Base-by-base conservation (phyloP, 2,329 filamentous ascomycete genomes). In the Capronia americana region DNA sequence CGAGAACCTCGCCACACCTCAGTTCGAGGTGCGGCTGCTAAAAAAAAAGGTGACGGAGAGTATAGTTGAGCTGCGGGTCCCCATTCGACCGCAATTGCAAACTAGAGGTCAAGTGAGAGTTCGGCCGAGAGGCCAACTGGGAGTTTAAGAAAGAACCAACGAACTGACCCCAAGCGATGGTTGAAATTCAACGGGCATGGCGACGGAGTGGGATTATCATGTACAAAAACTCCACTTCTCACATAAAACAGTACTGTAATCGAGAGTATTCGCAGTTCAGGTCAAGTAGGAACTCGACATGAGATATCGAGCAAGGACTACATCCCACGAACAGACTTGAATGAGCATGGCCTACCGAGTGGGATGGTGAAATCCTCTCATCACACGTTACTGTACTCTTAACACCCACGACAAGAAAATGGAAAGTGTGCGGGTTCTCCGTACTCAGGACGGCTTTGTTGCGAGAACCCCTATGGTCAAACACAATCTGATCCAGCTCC, bases 171-270 rank as follows among this genome's bases (percentile, higher is more conserved):
- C 11, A 34, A 55, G 8, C 8, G 28, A 34, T 12, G 53, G 28
- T 32, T 32, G 53, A 32, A 32, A 10, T 23, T 48, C 57, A 48
- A 17, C 24, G 24, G 28, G 63, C 66, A 65, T 68, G 58, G 68
- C 61, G 64, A 65, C 51, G 61, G 58, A 20, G 54, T 53, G 58
- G 32, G 48, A 12, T 17, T 4, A 55, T 6, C 32, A 41, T 59
- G 54, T 59, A 63, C 14, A 65, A 58, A 55, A 53, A 66, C 64
- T 67, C 68, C 68, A 58, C 68, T 67, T 64, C 59, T 57, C 24
- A 44, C 8, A 44, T 44, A 44, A 1, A 1, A 44, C 38, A 44
- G 5, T 44, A 44, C 38, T 44, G 38, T n/a, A n/a, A 17, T 44
- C 38, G 38, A n/a, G 17, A 2, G 14, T 17, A 3, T n/a, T 20